Conservation (phyloP, 768 basidiomycete species). For the Pholiota microspora region DNA sequence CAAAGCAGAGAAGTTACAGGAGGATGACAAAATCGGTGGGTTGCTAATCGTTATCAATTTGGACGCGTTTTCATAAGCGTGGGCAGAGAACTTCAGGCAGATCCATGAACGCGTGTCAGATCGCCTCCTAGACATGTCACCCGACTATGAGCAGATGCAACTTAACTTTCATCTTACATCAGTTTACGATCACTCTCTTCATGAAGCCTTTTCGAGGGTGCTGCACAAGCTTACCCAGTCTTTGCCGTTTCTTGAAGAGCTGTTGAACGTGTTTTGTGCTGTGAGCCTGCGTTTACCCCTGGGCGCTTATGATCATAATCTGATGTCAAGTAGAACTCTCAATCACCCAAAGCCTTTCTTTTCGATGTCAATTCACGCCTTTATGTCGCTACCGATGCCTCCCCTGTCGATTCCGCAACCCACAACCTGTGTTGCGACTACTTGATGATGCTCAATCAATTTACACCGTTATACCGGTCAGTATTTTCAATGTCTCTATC, state of each 20-base stretch:
- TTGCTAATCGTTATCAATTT: neutral
- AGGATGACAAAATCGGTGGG: constrained; percentile 88
- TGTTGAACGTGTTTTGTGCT: constrained; percentile 83
- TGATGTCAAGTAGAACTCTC: constrained; percentile 63
- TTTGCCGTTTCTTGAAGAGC: constrained; percentile 80
- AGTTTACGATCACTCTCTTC: constrained; percentile 88
- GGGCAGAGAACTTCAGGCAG: constrained; percentile 85
- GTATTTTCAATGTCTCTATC: constrained; percentile 12
- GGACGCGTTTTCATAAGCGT: constrained; percentile 1
- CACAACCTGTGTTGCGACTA: constrained; percentile 92
- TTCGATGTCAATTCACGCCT: constrained; percentile 85
- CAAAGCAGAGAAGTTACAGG: constrained; percentile 88
- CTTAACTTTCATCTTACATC: constrained; percentile 91
- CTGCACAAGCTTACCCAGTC: constrained; percentile 85
- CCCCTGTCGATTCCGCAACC: constrained; percentile 85
- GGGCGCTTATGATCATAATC: neutral
- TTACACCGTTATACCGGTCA: constrained; percentile 84
- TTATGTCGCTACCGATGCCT: constrained; percentile 92
- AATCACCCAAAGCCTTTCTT: constrained; percentile 90
- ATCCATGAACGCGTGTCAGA: constrained; percentile 87
- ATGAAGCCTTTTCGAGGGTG: constrained; percentile 89
- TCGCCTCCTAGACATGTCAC: constrained; percentile 71
- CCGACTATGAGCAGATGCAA: constrained; percentile 75
- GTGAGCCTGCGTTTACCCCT: constrained; percentile 36
- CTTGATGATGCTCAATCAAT: constrained; percentile 81